These are phyloP conservation scores for Saccharomycopsis sp. DNA, from an alignment of 805 yeast genomes.

Conservation along the genomic window DNA sequence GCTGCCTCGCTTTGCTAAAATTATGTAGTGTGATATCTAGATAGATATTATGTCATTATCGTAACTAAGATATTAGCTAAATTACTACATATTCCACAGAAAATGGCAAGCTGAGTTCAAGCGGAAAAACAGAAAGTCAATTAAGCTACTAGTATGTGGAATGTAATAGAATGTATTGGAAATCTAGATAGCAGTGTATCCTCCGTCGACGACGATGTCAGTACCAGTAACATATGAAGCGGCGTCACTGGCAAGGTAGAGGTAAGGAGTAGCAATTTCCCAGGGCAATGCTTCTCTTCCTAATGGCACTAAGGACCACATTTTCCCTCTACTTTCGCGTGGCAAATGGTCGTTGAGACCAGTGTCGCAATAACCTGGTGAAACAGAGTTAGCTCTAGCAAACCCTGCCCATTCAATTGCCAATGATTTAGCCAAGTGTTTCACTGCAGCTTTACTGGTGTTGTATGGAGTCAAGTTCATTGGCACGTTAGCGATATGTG, in stretches of 20 bases:
- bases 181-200: slow-evolving; percentile 27
- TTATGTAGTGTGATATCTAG: too few relatives aligned
- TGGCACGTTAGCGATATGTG: slow-evolving; percentile 79
- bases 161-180: too few relatives aligned
- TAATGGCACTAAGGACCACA: slow-evolving; percentile 33
- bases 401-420: slow-evolving; percentile 84
- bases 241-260: slow-evolving; percentile 45
- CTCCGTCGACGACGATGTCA: slow-evolving; percentile 44
- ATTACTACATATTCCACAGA: too few relatives aligned
- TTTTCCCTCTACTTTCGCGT: slow-evolving; percentile 24
- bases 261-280: slow-evolving; percentile 44
- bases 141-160: background rate
- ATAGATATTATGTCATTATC: too few relatives aligned
- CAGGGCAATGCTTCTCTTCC: slow-evolving; percentile 42
- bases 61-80: too few relatives aligned
- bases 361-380: slow-evolving; percentile 46
- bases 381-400: slow-evolving; percentile 45
- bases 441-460: slow-evolving; percentile 80
- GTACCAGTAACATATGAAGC: slow-evolving; percentile 42
- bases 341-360: slow-evolving; percentile 32
- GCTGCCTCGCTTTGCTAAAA: too few relatives aligned
- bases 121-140: background rate
- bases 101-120: too few relatives aligned
- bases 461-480: slow-evolving; percentile 75
- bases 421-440: slow-evolving; percentile 67